Evolutionary conservation across 2,329 filamentous ascomycete genomes (phyloP).

Genomic region (Hypoxylon sp.): DNA sequence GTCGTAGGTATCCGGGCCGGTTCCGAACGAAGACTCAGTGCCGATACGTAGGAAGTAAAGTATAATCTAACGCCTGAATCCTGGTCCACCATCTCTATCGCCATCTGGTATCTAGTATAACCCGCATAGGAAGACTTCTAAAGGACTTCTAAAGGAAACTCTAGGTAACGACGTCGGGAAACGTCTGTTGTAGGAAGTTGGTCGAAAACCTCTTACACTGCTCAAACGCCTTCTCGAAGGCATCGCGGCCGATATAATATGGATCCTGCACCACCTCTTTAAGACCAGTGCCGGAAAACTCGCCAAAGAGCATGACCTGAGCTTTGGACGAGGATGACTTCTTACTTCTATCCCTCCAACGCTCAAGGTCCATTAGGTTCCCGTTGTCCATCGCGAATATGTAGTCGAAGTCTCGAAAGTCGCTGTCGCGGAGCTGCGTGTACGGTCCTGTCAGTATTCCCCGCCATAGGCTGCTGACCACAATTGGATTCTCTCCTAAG

Average conservation of each 20-base stretch:
- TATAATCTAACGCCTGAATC: background rate
- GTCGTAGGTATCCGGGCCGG: background rate
- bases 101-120: too few relatives aligned
- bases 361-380: slow-evolving; percentile 83
- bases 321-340: slow-evolving; percentile 68
- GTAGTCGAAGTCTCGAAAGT: slow-evolving; percentile 91
- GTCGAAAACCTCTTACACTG: slow-evolving; percentile 82
- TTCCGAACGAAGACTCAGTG: background rate
- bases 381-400: slow-evolving; percentile 93
- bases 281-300: slow-evolving; percentile 74
- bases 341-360: slow-evolving; percentile 64
- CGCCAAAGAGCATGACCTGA: slow-evolving; percentile 85
- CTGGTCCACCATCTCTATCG: slow-evolving; percentile 3
- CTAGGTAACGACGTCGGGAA: slow-evolving; percentile 52
- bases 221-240: slow-evolving; percentile 88
- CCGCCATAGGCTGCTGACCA: background rate
- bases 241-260: slow-evolving; percentile 88
- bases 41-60: background rate
- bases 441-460: slow-evolving; percentile 1
- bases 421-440: slow-evolving; percentile 66
- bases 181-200: slow-evolving; percentile 76
- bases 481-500: background rate
- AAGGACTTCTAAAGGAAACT: background rate
- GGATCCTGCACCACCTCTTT: slow-evolving; percentile 85
- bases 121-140: too few relatives aligned